These are phyloP conservation scores for Astrocystis sublimbata DNA, from an alignment of 495 filamentous ascomycete species.

Conservation along the genomic window DNA sequence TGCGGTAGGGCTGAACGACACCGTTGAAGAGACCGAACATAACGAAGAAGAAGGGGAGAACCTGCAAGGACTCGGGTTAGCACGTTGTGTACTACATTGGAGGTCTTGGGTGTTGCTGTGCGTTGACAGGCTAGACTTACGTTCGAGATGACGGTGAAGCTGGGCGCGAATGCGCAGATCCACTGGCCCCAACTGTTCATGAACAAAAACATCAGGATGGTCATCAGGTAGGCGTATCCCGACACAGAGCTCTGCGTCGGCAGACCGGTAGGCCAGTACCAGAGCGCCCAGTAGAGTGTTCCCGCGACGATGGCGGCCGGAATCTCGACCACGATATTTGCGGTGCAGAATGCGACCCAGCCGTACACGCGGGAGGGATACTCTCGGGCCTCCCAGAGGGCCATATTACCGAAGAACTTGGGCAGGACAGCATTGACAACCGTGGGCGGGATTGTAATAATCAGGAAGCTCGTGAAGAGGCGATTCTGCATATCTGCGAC, in stretches of 20 bases:
- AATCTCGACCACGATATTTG: constrained; percentile 74
- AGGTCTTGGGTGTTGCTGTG: neutral
- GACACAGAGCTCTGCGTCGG: constrained; percentile 62
- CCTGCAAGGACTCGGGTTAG: constrained; percentile 12
- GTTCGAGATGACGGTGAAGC: constrained; percentile 79
- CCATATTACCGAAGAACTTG: constrained; percentile 77
- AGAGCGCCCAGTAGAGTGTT: constrained; percentile 71
- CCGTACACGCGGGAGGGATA: constrained; percentile 76
- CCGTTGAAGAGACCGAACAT: constrained; percentile 76
- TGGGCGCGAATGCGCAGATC: constrained; percentile 79
- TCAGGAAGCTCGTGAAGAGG: constrained; percentile 76
- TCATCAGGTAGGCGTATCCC: constrained; percentile 85
- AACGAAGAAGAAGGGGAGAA: constrained; percentile 78
- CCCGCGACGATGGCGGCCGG: constrained; percentile 65
- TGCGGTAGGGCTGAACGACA: constrained; percentile 61
- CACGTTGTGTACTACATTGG: neutral
- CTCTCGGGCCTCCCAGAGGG: constrained; percentile 75
- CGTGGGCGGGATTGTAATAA: constrained; percentile 72
- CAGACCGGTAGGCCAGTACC: constrained; percentile 79
- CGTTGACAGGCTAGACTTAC: constrained; percentile 17
- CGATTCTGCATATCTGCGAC: constrained; percentile 74
- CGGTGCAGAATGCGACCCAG: constrained; percentile 80
- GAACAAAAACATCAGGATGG: constrained; percentile 80
- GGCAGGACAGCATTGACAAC: constrained; percentile 75
- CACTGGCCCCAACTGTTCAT: constrained; percentile 77